Evolutionary conservation across 305 asterid genomes (phyloP).

Genomic region (Solanum hybrid): DNA sequence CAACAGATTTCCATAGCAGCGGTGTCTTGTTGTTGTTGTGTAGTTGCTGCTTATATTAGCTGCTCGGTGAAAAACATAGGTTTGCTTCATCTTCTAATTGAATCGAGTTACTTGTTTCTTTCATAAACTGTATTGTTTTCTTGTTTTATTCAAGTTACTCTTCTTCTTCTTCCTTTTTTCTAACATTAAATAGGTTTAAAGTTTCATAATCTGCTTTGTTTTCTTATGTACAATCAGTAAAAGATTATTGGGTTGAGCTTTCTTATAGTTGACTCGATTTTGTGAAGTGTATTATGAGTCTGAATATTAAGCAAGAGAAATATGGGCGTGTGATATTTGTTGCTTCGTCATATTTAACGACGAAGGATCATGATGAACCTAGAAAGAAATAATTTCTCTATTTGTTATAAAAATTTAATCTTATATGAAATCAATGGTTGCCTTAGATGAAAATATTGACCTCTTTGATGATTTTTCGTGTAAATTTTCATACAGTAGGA

Average conservation of each 20-base stretch:
- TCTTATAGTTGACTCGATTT: neutral
- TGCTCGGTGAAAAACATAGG: neutral
- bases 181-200: neutral
- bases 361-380: neutral
- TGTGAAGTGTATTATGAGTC: neutral
- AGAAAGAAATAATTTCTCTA: too few species aligned
- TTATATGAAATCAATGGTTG: neutral
- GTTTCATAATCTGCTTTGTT: neutral
- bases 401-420: neutral
- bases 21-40: neutral
- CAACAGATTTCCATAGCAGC: neutral
- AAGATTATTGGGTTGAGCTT: neutral
- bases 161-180: neutral
- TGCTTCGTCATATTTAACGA: neutral
- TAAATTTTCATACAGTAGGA: neutral
- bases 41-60: neutral
- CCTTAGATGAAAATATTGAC: neutral
- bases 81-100: neutral
- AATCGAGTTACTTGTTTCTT: neutral
- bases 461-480: neutral
- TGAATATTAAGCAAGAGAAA: neutral
- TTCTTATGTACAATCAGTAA: neutral
- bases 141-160: neutral
- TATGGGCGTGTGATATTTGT: neutral
- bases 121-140: neutral